A percentile compares a stretch with the other conserved stretches of the same genome.
Conservation (phyloP, 768 basidiomycete genomes). For the Infundibulicybe gibba region DNA sequence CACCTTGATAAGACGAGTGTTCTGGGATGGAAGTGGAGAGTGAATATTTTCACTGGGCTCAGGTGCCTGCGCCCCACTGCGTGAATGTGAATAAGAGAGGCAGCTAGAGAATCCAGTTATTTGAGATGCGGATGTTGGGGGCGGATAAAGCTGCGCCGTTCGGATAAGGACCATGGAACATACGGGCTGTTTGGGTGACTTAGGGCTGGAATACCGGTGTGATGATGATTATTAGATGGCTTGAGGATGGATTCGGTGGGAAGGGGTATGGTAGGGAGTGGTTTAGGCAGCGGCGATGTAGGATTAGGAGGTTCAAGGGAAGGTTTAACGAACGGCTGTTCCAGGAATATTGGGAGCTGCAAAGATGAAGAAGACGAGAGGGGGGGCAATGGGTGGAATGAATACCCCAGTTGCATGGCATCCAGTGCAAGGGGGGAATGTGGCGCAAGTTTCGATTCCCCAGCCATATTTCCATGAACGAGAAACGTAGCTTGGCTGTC, state of each 20-base stretch:
- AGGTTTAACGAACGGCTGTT: constrained; percentile 2
- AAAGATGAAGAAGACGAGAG: constrained; percentile 33
- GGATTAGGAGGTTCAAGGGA: no score
- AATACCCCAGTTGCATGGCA: constrained; percentile 1
- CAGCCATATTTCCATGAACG: no score
- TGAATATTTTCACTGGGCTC: constrained; percentile 22
- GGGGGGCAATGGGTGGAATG: constrained; percentile 21
- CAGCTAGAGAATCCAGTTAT: constrained; percentile 20
- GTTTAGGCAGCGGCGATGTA: no score
- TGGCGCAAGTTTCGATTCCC: no score
- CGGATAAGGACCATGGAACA: constrained; percentile 42
- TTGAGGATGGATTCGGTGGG: no score
- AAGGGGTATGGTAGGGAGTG: no score
- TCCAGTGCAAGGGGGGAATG: no score
- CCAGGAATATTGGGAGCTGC: constrained; percentile 33
- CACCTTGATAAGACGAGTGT: constrained; percentile 12
- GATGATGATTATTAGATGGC: neutral
- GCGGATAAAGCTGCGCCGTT: constrained; percentile 38
- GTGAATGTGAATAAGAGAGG: constrained; percentile 24
- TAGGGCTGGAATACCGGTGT: constrained; percentile 25
- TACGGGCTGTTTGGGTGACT: constrained; percentile 55
- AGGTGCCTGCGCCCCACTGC: constrained; percentile 36
- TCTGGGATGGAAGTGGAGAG: constrained; percentile 9
- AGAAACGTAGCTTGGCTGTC: no score
- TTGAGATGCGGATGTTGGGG: constrained; percentile 33